Conservation (phyloP, 805 yeast species). For the Starmerella bacillaris region DNA sequence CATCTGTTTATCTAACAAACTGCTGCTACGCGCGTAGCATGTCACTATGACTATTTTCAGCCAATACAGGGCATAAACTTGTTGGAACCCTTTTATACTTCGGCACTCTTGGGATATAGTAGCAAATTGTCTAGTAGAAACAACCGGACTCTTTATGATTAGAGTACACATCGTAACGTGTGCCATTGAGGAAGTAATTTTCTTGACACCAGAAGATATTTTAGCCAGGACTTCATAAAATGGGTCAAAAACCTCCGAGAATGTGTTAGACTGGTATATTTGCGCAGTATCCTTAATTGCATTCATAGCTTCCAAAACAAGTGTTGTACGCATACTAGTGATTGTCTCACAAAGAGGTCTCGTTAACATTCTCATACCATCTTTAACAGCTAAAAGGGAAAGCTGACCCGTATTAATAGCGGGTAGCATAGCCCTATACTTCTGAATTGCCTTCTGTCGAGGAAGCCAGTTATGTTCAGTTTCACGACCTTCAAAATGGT, state of each 20-base stretch:
- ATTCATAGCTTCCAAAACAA: conserved; percentile 59
- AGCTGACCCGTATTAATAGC: too few relatives aligned
- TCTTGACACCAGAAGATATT: conserved; percentile 42
- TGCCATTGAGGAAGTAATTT: conserved; percentile 39
- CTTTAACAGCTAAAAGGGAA: conserved; percentile 18
- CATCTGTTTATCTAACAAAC: not conserved
- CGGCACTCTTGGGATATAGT: conserved; percentile 28
- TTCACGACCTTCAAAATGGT: conserved; percentile 49
- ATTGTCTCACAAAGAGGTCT: conserved; percentile 52
- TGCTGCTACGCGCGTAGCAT: not conserved
- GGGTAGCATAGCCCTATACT: conserved; percentile 40
- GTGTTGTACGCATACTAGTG: conserved; percentile 64
- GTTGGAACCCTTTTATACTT: conserved; percentile 57
- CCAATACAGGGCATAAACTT: conserved; percentile 55
- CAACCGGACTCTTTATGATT: conserved; percentile 25
- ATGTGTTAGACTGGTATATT: conserved; percentile 17
- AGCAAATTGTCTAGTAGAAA: conserved; percentile 6
- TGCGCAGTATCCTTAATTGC: conserved; percentile 43
- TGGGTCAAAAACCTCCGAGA: conserved; percentile 28
- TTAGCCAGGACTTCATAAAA: conserved; percentile 33
- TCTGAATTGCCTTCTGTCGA: conserved; percentile 46
- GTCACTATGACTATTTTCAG: conserved; percentile 39
- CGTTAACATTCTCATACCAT: conserved; percentile 27
- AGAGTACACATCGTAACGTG: conserved; percentile 30
- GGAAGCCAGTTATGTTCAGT: conserved; percentile 73